These are phyloP conservation scores for Melanogaster broomeanus DNA, from an alignment of 768 basidiomycete genomes.

Conservation along the genomic window DNA sequence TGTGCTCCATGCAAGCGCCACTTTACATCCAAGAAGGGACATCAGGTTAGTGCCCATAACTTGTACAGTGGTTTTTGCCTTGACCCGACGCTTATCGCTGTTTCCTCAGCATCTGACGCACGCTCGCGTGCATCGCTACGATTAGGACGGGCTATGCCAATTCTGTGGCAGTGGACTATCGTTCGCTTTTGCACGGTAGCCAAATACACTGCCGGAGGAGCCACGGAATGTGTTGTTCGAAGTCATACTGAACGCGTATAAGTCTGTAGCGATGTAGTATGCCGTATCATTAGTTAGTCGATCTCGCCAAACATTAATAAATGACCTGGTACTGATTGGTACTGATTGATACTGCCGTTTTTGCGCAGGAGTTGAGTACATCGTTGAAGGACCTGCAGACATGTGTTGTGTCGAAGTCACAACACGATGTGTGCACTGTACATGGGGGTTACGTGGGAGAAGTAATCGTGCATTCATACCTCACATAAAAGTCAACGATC, in stretches of 20 bases:
- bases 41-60: slow-evolving; percentile 12
- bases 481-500: background rate
- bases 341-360: no score
- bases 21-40: slow-evolving; percentile 36
- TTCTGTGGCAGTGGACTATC: slow-evolving; percentile 42
- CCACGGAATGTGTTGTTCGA: no score
- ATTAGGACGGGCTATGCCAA: slow-evolving; percentile 39
- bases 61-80: background rate
- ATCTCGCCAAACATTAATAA: no score
- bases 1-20: slow-evolving; percentile 45
- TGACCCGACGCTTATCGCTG: background rate
- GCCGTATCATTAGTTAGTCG: no score
- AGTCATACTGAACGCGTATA: no score
- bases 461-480: slow-evolving; percentile 22
- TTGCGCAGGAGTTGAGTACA: slow-evolving; percentile 65
- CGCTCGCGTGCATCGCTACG: slow-evolving; percentile 51
- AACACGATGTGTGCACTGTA: no score
- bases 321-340: no score
- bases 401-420: background rate
- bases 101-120: slow-evolving; percentile 53
- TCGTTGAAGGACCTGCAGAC: slow-evolving; percentile 11
- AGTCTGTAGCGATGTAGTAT: no score
- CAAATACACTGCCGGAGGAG: no score
- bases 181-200: no score
- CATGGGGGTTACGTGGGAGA: background rate